These are phyloP conservation scores for Leucocoprinus leucothites DNA, from an alignment of 768 basidiomycete species.

Conservation along the genomic window DNA sequence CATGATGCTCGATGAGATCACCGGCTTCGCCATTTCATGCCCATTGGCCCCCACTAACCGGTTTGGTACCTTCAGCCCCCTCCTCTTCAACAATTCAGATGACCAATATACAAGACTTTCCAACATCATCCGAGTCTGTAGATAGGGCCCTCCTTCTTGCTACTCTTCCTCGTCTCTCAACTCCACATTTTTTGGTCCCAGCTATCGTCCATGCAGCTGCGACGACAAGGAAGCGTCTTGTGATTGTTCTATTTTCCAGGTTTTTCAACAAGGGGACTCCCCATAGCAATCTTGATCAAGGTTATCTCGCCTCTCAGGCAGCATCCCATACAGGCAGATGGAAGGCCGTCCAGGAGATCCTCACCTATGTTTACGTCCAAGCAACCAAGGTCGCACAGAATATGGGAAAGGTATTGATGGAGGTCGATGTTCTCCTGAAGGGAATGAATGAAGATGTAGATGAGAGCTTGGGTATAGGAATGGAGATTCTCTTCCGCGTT, in stretches of 20 bases:
- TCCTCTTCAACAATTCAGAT: neutral
- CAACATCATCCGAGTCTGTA: conserved; percentile 19
- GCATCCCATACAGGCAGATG: conserved; percentile 51
- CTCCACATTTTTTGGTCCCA: conserved; percentile 54
- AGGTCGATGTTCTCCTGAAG: conserved; percentile 73
- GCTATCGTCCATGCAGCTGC: conserved; percentile 50
- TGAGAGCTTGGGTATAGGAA: conserved; percentile 37
- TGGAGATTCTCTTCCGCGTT: conserved; percentile 48
- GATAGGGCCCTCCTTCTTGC: conserved; percentile 48
- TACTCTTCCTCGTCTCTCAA: conserved; percentile 44
- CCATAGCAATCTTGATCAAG: conserved; percentile 11
- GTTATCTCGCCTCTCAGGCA: conserved; percentile 22
- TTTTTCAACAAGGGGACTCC: conserved; percentile 43
- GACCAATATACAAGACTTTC: conserved; percentile 1
- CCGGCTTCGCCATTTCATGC: neutral
- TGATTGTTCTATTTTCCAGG: conserved; percentile 64
- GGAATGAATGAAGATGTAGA: conserved; percentile 46
- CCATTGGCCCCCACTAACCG: neutral
- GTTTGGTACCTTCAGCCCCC: neutral
- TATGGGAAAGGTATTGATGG: conserved; percentile 65
- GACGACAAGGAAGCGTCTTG: conserved; percentile 45
- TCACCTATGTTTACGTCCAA: conserved; percentile 84
- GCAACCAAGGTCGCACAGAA: conserved; percentile 75
- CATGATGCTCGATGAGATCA: neutral
- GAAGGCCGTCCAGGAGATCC: conserved; percentile 67